Conservation (phyloP, 768 basidiomycete genomes). For the Tulasnella sp. region DNA sequence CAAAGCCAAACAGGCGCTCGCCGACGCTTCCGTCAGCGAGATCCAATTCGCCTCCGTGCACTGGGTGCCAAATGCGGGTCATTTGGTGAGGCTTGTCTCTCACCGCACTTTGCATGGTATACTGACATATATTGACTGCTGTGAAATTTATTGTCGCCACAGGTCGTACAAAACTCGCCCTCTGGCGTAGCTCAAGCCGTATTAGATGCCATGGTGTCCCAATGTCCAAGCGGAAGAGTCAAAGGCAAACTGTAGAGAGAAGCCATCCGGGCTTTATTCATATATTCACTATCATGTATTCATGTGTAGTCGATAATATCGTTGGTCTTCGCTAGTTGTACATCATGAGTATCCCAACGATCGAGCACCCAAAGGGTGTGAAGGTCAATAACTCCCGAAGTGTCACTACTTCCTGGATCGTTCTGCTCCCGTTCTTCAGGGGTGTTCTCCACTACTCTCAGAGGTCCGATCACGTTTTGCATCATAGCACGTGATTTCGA, state of each 20-base stretch:
- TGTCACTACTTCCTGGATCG: too few relatives aligned
- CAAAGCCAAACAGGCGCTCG: not conserved
- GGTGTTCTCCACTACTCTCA: too few relatives aligned
- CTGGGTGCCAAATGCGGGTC: conserved; percentile 5
- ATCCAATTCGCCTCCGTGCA: not conserved
- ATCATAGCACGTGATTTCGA: not conserved
- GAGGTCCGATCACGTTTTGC: not conserved
- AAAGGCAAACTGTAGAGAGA: not conserved
- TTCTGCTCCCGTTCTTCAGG: too few relatives aligned
- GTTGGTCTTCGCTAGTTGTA: too few relatives aligned
- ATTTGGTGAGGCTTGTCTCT: not conserved
- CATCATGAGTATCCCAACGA: too few relatives aligned
- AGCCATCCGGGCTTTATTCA: too few relatives aligned
- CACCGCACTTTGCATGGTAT: not conserved
- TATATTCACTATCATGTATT: too few relatives aligned
- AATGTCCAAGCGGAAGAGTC: not conserved
- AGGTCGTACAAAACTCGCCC: conserved; percentile 7
- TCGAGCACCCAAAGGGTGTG: too few relatives aligned
- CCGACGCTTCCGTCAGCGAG: not conserved
- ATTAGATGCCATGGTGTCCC: not conserved
- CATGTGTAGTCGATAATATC: too few relatives aligned
- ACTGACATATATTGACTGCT: not conserved
- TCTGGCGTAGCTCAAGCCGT: not conserved
- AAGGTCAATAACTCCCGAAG: too few relatives aligned
- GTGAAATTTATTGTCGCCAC: not conserved